phyloP scores from a whole-genome alignment of 768 basidiomycete genomes.

The Lentinula guzmanii region DNA sequence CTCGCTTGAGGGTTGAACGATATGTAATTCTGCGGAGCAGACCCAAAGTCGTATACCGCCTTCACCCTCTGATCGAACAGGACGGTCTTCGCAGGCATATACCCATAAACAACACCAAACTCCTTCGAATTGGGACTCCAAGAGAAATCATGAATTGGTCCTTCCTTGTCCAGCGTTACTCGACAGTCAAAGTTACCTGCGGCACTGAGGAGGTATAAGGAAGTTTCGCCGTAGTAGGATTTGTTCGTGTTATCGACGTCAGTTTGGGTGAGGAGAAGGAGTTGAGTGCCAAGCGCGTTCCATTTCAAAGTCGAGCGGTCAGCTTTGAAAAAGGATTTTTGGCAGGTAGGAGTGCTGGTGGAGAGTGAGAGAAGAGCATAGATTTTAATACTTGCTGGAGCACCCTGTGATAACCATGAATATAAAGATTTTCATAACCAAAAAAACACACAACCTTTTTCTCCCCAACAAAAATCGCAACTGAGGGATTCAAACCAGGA shows the following conservation, averaged over 20 bases:
- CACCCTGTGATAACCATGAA: constrained; percentile 44
- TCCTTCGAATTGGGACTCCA: constrained; percentile 98
- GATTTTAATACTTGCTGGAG: constrained; percentile 83
- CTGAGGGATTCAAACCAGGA: constrained; percentile 77
- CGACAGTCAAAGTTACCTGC: constrained; percentile 93
- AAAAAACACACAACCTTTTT: constrained; percentile 55
- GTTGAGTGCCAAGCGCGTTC: constrained; percentile 91
- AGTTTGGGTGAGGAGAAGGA: constrained; percentile 87
- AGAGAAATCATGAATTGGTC: constrained; percentile 91
- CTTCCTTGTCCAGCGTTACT: constrained; percentile 88
- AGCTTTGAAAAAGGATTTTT: constrained; percentile 94
- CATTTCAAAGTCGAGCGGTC: constrained; percentile 93
- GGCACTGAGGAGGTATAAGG: constrained; percentile 86
- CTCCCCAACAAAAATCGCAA: constrained; percentile 93
- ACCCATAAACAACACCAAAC: constrained; percentile 95
- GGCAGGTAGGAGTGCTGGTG: constrained; percentile 56
- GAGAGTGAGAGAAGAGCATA: constrained; percentile 64
- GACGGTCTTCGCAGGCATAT: constrained; percentile 92
- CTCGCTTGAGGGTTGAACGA: constrained; percentile 93
- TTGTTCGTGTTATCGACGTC: constrained; percentile 97
- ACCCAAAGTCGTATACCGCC: constrained; percentile 84
- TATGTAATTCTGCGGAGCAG: constrained; percentile 86
- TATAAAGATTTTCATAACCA: constrained; percentile 7
- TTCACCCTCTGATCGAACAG: constrained; percentile 90
- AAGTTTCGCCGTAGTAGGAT: constrained; percentile 98